phyloP scores from a whole-genome alignment of 1,139 yeast genomes.

The Pichia sp. region DNA sequence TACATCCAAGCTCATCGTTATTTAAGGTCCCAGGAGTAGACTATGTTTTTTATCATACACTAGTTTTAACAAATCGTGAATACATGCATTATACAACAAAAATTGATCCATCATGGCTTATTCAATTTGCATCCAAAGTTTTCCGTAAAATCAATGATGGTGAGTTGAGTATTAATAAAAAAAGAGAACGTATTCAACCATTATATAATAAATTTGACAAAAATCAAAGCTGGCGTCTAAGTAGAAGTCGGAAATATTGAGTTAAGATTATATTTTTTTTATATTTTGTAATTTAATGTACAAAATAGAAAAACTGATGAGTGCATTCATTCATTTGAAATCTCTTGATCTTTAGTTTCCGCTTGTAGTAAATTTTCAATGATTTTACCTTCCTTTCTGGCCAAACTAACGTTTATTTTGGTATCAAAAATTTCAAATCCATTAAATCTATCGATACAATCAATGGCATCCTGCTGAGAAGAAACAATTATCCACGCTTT shows the following conservation, averaged over 20 bases:
- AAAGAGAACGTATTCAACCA: slow-evolving; percentile 43
- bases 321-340: background rate
- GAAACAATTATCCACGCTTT: slow-evolving; percentile 68
- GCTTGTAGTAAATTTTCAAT: background rate
- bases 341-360: background rate
- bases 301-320: background rate
- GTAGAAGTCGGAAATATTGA: slow-evolving; percentile 19
- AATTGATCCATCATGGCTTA: slow-evolving; percentile 80
- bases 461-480: slow-evolving; percentile 42
- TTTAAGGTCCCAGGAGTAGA: slow-evolving; percentile 47
- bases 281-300: background rate
- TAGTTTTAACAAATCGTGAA: slow-evolving; percentile 76
- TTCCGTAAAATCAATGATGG: slow-evolving; percentile 56
- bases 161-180: slow-evolving; percentile 32
- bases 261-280: background rate
- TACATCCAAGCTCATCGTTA: slow-evolving; percentile 86
- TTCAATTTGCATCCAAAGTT: slow-evolving; percentile 80
- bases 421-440: slow-evolving; percentile 52
- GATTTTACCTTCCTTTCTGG: slow-evolving; percentile 11
- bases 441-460: slow-evolving; percentile 45
- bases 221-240: slow-evolving; percentile 32
- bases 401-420: slow-evolving; percentile 40
- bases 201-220: slow-evolving; percentile 40
- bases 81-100: slow-evolving; percentile 85
- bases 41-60: slow-evolving; percentile 73